Conservation (phyloP, 179 eudicot species). For the Heliamphora pulchella region DNA sequence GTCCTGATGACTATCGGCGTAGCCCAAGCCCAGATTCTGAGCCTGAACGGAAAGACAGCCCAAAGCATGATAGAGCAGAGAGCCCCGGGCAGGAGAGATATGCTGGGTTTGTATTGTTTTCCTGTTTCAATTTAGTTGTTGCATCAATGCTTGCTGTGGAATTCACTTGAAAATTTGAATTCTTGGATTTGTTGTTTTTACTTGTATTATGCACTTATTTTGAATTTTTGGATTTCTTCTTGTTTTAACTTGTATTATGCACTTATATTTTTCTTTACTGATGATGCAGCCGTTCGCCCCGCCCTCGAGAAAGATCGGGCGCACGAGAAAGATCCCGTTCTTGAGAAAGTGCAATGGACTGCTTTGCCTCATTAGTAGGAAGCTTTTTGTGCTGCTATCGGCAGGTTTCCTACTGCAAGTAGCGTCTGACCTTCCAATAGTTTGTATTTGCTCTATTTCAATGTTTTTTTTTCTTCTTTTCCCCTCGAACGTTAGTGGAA, state of each 20-base stretch:
- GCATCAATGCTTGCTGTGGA: background rate
- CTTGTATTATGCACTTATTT: background rate
- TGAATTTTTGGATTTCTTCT: background rate
- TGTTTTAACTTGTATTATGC: background rate
- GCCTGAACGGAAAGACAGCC: constrained; percentile 21
- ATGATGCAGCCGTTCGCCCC: constrained; percentile 54
- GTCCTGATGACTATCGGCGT: constrained; percentile 31
- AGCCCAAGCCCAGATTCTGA: constrained; percentile 31
- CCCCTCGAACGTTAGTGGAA: too few species aligned
- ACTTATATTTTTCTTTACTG: background rate
- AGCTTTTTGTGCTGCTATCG: background rate
- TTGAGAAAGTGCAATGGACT: background rate
- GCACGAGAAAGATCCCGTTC: constrained; percentile 41
- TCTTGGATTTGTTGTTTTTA: background rate
- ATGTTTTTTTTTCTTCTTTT: too few species aligned
- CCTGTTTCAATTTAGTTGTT: background rate
- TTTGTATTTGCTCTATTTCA: too few species aligned
- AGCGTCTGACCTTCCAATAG: background rate
- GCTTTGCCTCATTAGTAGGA: background rate
- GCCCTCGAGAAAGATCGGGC: constrained; percentile 40
- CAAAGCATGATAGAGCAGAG: constrained; percentile 30
- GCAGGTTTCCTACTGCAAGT: background rate
- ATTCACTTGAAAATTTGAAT: background rate
- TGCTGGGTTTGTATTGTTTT: constrained; percentile 2
- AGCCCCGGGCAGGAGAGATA: constrained; percentile 46